Base-by-base conservation (phyloP, 164 flowering plant genomes). In the Liquidambar formosana region DNA sequence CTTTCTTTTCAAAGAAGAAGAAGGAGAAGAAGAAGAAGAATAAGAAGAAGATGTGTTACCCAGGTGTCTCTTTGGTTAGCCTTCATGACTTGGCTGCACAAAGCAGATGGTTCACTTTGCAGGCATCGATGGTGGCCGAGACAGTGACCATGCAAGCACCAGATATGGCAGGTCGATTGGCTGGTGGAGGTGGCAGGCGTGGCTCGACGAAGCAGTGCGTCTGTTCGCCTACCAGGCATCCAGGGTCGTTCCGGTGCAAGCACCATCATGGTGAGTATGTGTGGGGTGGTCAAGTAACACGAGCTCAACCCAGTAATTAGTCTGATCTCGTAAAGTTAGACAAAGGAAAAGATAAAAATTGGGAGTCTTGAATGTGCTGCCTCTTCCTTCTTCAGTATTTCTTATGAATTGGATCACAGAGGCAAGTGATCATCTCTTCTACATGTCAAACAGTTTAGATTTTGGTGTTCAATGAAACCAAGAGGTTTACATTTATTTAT, bases 221-320 rank as follows among this genome's bases (percentile, higher is more conserved):
- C 43, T 87, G 91, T 63, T 85, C 91, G 19, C 91, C 91, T 8
- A 83, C 91, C 5, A 51, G 59, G 58, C 91, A 87, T 66, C 89
- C 86, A 3, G 88, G 91, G 16, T 87, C 91, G 10, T 87, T 87
- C 68, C 73, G 85, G 66, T 85, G 91, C 72, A 67, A 81, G 72
- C 67, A 73, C n/a, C 91, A 87, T 66, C 82, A 65, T 12, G 70
- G 57, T 21, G 75, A 65, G 60, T 87, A 82, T n/a, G 75, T 69
- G 10, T 81, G 79, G 82, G 73, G 78, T 22, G 68, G 79, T 27
- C 64, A 69, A 10, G 8, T n/a, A 12, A 43, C 21, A 21, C 67
- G 41, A 51, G 48, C 18, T 56, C 16, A 19, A 19, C 16, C 53
- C 23, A 57, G 52, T 19, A 23, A 33, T 23, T 62, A 62, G 52